phyloP scores from a whole-genome alignment of 192 early-diverging fungal species.

The Coemansia guatemalensis region DNA sequence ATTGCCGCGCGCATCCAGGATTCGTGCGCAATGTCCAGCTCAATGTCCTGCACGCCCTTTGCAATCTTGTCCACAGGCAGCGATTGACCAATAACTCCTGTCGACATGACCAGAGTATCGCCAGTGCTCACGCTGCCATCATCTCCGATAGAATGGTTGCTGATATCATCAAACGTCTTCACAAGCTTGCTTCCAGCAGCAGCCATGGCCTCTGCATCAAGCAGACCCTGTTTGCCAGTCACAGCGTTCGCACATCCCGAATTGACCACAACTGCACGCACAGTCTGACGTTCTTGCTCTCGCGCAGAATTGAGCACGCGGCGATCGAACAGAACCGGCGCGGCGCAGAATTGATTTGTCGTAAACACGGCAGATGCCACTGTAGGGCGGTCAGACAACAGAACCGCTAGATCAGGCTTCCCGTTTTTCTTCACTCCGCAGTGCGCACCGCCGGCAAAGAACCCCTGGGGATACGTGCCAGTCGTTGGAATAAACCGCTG shows the following conservation, averaged over 20 bases:
- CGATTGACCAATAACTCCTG: slow-evolving; percentile 94
- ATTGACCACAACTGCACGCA: slow-evolving; percentile 70
- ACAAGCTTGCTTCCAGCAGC: slow-evolving; percentile 58
- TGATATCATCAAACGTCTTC: slow-evolving; percentile 21
- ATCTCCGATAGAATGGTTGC: background rate
- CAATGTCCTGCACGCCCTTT: slow-evolving; percentile 55
- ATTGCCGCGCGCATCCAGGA: slow-evolving; percentile 80
- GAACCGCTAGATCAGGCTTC: slow-evolving; percentile 75
- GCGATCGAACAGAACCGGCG: slow-evolving; percentile 78
- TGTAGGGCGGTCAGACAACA: slow-evolving; percentile 70
- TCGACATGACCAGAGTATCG: slow-evolving; percentile 84
- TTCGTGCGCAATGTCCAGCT: slow-evolving; percentile 60
- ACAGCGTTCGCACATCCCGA: slow-evolving; percentile 97
- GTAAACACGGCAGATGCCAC: slow-evolving; percentile 90
- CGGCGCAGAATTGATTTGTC: slow-evolving; percentile 87
- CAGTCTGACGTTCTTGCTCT: slow-evolving; percentile 44
- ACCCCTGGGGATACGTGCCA: slow-evolving; percentile 86
- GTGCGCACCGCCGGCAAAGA: slow-evolving; percentile 69
- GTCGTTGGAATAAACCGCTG: slow-evolving; percentile 64
- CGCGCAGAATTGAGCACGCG: slow-evolving; percentile 58
- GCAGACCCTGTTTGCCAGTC: slow-evolving; percentile 80
- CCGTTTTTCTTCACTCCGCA: slow-evolving; percentile 84
- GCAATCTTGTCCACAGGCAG: slow-evolving; percentile 82
- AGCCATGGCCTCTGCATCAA: slow-evolving; percentile 73
- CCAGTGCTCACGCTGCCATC: background rate